Conservation (phyloP, 2,329 filamentous ascomycete species). For the Elsinoe arachidis region DNA sequence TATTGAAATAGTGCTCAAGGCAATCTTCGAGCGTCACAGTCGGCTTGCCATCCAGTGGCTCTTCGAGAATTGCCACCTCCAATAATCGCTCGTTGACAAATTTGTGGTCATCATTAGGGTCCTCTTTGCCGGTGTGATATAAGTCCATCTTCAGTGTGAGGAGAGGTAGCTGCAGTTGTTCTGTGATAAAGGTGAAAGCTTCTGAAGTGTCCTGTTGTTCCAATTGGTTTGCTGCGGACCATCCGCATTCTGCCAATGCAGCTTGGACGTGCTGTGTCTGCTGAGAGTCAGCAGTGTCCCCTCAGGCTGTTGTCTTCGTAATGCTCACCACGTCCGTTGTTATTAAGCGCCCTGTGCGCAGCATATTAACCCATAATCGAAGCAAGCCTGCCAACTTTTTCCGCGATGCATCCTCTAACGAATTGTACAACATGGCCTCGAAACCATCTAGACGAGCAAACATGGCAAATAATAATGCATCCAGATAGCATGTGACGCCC, state of each 20-base stretch:
- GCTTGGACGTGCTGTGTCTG: conserved; percentile 78
- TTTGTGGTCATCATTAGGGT: conserved; percentile 82
- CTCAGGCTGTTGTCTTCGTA: not conserved
- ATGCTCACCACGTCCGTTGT: conserved; percentile 66
- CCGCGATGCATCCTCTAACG: conserved; percentile 62
- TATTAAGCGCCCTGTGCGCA: conserved; percentile 77
- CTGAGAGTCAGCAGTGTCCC: not conserved
- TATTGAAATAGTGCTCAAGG: conserved; percentile 91
- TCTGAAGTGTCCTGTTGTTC: conserved; percentile 93
- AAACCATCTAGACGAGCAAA: conserved; percentile 85
- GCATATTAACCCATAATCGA: conserved; percentile 85
- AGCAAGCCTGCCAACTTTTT: conserved; percentile 68
- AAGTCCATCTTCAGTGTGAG: conserved; percentile 89
- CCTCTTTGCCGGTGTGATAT: conserved; percentile 80
- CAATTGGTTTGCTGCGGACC: conserved; percentile 68
- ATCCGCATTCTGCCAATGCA: conserved; percentile 74
- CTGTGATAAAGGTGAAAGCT: conserved; percentile 90
- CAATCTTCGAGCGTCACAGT: conserved; percentile 77
- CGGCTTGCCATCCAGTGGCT: conserved; percentile 55
- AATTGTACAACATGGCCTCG: conserved; percentile 80
- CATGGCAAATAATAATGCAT: conserved; percentile 89
- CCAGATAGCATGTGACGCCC: conserved; percentile 88
- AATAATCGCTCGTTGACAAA: conserved; percentile 85
- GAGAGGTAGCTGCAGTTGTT: conserved; percentile 75
- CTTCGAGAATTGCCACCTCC: conserved; percentile 79